A percentile compares a stretch with the other conserved stretches of the same genome.
Conservation (phyloP, 441 rosid species). For the Erodium chrysanthum region DNA sequence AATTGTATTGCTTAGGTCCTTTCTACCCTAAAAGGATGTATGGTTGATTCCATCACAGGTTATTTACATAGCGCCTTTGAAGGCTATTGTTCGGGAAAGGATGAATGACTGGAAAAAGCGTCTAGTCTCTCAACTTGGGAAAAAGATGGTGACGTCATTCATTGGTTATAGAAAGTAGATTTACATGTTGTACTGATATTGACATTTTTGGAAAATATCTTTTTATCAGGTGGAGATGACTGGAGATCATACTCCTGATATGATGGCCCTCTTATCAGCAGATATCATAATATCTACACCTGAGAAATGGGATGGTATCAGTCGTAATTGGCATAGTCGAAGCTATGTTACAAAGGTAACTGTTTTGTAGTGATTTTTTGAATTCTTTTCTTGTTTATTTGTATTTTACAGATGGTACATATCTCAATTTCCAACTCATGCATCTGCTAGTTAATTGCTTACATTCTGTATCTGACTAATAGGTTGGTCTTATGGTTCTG, state of each 20-base stretch:
- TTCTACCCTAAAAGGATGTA: conserved; percentile 10
- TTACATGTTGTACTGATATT: conserved; percentile 9
- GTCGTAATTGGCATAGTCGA: conserved; percentile 99
- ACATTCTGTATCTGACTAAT: conserved; percentile 24
- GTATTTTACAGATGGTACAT: conserved; percentile 7
- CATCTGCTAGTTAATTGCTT: conserved; percentile 12
- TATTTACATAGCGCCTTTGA: conserved; percentile 96
- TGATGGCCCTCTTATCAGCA: conserved; percentile 92
- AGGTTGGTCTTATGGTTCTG: conserved; percentile 96
- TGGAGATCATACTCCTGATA: conserved; percentile 98
- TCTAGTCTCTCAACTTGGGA: conserved; percentile 85
- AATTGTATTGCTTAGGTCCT: conserved; percentile 7
- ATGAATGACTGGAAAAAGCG: conserved; percentile 91
- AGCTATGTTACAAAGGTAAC: conserved; percentile 90
- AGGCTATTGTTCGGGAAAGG: conserved; percentile 98
- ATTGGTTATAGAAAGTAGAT: conserved; percentile 18
- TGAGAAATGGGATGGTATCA: conserved; percentile 99
- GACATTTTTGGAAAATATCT: conserved; percentile 5
- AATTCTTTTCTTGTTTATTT: conserved; percentile 14
- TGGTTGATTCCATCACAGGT: conserved; percentile 41
- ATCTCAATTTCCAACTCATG: conserved; percentile 3
- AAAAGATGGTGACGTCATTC: conserved; percentile 55
- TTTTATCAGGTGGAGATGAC: conserved; percentile 91
- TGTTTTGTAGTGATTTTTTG: conserved; percentile 11
- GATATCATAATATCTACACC: conserved; percentile 98